Evolutionary conservation across 2,329 filamentous ascomycete genomes (phyloP).

Genomic region (Penicillium sp.): DNA sequence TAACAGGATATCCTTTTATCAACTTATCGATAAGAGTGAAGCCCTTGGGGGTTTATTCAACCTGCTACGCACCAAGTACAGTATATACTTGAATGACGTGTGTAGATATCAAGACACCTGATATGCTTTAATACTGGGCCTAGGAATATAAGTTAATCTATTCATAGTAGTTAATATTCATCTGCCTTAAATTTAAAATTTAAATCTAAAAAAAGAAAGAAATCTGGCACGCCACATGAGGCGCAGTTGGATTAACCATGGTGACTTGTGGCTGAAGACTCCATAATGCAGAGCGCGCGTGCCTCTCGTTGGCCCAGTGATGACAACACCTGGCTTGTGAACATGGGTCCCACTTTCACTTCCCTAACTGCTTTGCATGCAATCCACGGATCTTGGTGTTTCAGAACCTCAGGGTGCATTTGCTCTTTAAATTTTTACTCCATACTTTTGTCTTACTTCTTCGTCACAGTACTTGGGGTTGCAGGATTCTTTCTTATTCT

Average conservation of each 20-base stretch:
- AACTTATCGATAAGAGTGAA: neutral
- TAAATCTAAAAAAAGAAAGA: conserved; percentile 8
- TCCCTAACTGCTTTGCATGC: neutral
- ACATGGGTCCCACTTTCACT: neutral
- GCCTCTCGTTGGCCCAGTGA: conserved; percentile 23
- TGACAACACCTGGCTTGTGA: neutral
- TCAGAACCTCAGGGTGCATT: neutral
- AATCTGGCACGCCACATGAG: neutral
- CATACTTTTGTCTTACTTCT: neutral
- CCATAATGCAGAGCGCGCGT: neutral
- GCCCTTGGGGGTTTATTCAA: neutral
- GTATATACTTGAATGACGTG: neutral
- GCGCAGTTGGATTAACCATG: neutral
- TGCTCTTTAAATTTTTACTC: neutral
- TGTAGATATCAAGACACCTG: neutral
- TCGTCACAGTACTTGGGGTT: neutral
- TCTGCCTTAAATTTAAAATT: neutral
- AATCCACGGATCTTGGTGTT: conserved; percentile 13
- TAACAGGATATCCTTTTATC: neutral
- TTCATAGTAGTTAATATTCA: neutral
- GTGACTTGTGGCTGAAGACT: neutral
- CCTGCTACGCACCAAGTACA: neutral
- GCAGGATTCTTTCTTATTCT: neutral
- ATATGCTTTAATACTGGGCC: too few species aligned
- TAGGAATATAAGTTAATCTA: too few species aligned